Percentiles rank a stretch among this genome's conserved stretches.
Conservation (phyloP, 1,284 basidiomycete species). For the Trametes pubescens region DNA sequence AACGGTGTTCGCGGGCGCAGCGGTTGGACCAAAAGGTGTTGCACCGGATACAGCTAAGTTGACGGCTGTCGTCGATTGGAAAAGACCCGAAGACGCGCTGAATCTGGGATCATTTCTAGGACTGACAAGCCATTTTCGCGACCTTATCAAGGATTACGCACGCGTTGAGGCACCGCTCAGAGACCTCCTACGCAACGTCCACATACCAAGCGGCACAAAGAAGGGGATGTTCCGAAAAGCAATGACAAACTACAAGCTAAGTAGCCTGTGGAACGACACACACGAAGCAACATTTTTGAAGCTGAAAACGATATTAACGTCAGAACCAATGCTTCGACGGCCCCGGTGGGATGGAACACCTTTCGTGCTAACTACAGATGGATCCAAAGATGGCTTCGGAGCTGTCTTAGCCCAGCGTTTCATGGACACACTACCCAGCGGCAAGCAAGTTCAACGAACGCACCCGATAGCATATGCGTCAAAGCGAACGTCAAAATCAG, state of each 20-base stretch:
- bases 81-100: conserved; percentile 38
- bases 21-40: conserved; percentile 42
- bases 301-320: conserved; percentile 23
- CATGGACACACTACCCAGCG: conserved; percentile 19
- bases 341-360: conserved; percentile 27
- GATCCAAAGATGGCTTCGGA: conserved; percentile 32
- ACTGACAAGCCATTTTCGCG: conserved; percentile 38
- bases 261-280: conserved; percentile 11
- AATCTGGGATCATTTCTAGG: conserved; percentile 40
- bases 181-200: conserved; percentile 19
- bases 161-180: conserved; percentile 27
- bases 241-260: conserved; percentile 1
- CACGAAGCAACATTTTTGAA: conserved; percentile 27
- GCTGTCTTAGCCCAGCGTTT: conserved; percentile 26
- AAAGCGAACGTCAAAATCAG: conserved; percentile 16
- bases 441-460: neutral
- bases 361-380: conserved; percentile 32
- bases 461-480: conserved; percentile 4
- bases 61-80: conserved; percentile 47
- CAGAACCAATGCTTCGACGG: conserved; percentile 25
- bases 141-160: conserved; percentile 28
- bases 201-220: conserved; percentile 6
- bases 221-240: conserved; percentile 16
- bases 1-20: conserved; percentile 44
- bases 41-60: conserved; percentile 45